phyloP scores from a whole-genome alignment of 1,284 basidiomycete genomes.

The Fomitopsis pinicola region DNA sequence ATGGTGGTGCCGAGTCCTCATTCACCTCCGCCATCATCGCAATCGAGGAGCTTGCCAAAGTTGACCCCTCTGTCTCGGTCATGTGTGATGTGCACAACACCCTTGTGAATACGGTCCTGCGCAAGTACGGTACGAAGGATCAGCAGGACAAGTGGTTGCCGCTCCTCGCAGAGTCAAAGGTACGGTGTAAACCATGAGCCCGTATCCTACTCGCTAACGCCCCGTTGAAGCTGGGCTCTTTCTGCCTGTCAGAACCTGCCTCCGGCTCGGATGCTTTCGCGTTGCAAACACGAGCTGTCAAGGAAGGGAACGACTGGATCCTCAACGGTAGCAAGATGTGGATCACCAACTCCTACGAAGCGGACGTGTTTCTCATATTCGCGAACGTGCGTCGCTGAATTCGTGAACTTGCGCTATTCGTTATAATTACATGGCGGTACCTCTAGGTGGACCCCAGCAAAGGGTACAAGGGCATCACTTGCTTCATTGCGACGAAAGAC shows the following conservation, averaged over 20 bases:
- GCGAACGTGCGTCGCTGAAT: slow-evolving; percentile 63
- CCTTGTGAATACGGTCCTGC: slow-evolving; percentile 92
- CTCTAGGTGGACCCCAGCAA: slow-evolving; percentile 77
- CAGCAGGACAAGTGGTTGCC: slow-evolving; percentile 92
- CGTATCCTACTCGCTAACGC: too few relatives aligned
- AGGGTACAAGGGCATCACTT: slow-evolving; percentile 99
- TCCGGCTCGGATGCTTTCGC: slow-evolving; percentile 98
- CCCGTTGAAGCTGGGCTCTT: slow-evolving; percentile 77
- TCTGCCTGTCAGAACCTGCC: slow-evolving; percentile 91
- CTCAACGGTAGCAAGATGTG: slow-evolving; percentile 99
- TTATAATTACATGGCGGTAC: not conserved
- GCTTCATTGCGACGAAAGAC: slow-evolving; percentile 93
- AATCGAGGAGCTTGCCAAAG: slow-evolving; percentile 95
- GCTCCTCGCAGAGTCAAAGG: slow-evolving; percentile 75
- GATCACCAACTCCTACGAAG: slow-evolving; percentile 98
- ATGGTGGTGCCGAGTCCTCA: slow-evolving; percentile 86
- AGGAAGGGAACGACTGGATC: slow-evolving; percentile 80
- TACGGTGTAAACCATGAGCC: slow-evolving; percentile 27
- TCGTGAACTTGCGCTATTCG: not conserved
- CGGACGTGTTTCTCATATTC: slow-evolving; percentile 92
- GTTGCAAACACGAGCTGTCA: slow-evolving; percentile 88
- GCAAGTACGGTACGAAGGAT: slow-evolving; percentile 82
- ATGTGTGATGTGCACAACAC: slow-evolving; percentile 99
- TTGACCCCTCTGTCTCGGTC: slow-evolving; percentile 96
- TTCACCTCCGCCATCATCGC: slow-evolving; percentile 96